phyloP scores from a whole-genome alignment of 139 green algal species.

The Asterochloris erici region DNA sequence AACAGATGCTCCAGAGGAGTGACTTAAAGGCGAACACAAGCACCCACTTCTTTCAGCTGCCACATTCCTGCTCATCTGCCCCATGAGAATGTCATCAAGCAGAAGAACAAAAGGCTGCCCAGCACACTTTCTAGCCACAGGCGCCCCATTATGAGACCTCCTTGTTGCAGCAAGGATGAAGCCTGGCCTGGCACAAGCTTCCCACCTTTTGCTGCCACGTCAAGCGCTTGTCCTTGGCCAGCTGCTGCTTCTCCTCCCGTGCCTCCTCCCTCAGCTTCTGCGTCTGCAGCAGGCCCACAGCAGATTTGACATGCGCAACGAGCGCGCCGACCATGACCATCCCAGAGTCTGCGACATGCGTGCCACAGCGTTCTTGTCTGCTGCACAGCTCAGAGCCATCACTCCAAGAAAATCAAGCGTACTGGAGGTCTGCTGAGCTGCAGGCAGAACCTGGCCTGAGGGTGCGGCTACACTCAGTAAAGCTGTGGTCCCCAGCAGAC shows the following conservation, averaged over 20 bases:
- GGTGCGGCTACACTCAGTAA: too few relatives aligned
- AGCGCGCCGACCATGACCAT: not conserved
- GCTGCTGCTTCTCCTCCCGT: conserved; percentile 27
- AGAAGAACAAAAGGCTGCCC: not conserved
- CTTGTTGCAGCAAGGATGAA: too few relatives aligned
- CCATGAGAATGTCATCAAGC: not conserved
- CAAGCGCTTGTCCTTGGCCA: conserved; percentile 28
- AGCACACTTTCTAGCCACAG: not conserved
- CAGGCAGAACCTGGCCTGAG: too few relatives aligned
- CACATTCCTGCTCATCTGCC: not conserved
- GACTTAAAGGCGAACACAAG: not conserved
- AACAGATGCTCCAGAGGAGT: not conserved
- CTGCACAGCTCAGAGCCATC: not conserved
- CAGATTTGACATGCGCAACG: not conserved
- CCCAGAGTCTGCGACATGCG: not conserved
- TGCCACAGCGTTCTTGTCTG: not conserved
- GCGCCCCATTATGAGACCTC: too few relatives aligned
- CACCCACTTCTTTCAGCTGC: not conserved
- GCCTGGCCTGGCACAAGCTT: not conserved
- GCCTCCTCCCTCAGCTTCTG: conserved; percentile 29
- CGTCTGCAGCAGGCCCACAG: not conserved
- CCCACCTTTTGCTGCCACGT: conserved; percentile 53
- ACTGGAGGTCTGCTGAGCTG: not conserved
- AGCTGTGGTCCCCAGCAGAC: too few relatives aligned
- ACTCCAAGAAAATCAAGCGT: not conserved